Evolutionary conservation across 2,329 filamentous ascomycete genomes (phyloP).

Genomic region (Trichophyton verrucosum): DNA sequence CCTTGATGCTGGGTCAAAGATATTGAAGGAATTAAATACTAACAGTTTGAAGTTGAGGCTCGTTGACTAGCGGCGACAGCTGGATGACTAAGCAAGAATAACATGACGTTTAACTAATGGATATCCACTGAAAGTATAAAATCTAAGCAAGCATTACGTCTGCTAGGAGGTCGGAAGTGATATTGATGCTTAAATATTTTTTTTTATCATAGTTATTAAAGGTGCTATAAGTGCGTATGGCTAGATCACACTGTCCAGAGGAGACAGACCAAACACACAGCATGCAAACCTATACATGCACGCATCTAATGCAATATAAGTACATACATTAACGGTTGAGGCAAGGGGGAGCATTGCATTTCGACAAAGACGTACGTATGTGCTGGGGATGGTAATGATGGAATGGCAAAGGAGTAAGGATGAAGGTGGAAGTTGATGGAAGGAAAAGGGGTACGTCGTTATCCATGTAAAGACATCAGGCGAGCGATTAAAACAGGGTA

Average conservation of each 20-base stretch:
- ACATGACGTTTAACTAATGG: no score
- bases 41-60: no score
- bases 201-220: neutral
- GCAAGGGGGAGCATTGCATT: neutral
- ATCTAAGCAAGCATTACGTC: no score
- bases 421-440: neutral
- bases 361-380: neutral
- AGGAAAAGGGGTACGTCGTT: neutral
- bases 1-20: neutral
- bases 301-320: conserved; percentile 4
- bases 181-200: neutral
- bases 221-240: neutral
- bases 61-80: no score
- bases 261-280: neutral
- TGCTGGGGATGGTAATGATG: neutral
- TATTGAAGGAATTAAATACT: neutral
- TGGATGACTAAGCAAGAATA: no score
- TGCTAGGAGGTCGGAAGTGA: no score
- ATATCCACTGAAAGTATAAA: no score
- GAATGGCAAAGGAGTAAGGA: neutral
- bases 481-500: neutral
- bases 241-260: neutral
- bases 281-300: conserved; percentile 3
- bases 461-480: conserved; percentile 1
- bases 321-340: neutral